Evolutionary conservation across 768 basidiomycete species (phyloP).

Genomic region (Rhodosporidiobolus sp.): DNA sequence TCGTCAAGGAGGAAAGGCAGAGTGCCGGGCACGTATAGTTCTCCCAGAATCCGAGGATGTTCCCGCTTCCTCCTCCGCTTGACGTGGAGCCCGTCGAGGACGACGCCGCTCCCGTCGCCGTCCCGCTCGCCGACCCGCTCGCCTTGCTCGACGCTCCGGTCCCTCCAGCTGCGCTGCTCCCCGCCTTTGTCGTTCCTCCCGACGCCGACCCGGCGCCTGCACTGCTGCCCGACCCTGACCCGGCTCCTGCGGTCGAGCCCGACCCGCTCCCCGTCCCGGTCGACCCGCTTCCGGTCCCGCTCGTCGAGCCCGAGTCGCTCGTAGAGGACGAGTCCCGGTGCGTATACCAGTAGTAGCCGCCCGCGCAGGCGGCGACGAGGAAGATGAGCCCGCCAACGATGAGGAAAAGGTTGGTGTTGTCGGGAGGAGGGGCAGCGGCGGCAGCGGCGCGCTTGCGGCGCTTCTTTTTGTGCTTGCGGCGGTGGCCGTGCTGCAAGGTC

Average conservation of each 20-base stretch:
- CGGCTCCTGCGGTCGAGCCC: background rate
- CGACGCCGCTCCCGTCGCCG: background rate
- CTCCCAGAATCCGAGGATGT: constrained; percentile 13
- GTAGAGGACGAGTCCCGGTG: background rate
- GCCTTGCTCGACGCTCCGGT: too few species aligned
- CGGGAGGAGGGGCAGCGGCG: background rate
- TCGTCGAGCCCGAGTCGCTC: background rate
- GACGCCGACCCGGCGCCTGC: too few species aligned
- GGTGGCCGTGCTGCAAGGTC: too few species aligned
- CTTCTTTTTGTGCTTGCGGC: background rate
- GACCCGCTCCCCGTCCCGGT: background rate
- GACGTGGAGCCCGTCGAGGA: background rate
- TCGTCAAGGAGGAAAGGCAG: background rate
- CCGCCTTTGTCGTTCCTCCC: too few species aligned
- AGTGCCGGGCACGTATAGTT: constrained; percentile 11
- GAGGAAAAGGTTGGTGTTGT: background rate
- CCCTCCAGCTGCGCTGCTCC: too few species aligned
- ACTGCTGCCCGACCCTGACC: too few species aligned
- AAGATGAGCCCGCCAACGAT: background rate
- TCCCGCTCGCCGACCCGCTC: background rate
- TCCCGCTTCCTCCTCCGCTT: constrained; percentile 1
- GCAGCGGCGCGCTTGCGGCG: background rate
- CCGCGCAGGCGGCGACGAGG: background rate
- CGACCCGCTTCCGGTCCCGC: background rate
- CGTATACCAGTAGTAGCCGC: background rate